A percentile compares a stretch with the other conserved stretches of the same genome.
Conservation (phyloP, 148 eudicot genomes). For the Persicaria maculosa region DNA sequence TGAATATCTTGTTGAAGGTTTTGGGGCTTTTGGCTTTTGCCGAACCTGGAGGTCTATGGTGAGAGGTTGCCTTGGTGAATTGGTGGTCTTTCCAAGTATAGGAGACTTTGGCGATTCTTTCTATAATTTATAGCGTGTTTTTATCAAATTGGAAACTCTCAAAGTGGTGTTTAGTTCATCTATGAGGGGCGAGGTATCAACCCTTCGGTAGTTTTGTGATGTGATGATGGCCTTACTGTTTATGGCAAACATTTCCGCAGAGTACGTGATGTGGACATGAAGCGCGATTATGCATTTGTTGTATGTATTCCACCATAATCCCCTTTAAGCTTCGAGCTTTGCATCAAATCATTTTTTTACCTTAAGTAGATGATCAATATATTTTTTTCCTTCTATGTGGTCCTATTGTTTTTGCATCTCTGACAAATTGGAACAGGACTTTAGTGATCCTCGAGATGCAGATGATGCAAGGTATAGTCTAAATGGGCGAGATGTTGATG, state of each 20-base stretch:
- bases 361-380: too few relatives aligned
- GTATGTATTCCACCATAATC: conserved; percentile 45
- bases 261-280: conserved; percentile 99
- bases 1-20: conserved; percentile 98
- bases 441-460: conserved; percentile 89
- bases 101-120: conserved; percentile 97
- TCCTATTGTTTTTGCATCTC: conserved; percentile 13
- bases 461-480: conserved; percentile 83
- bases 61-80: conserved; percentile 88
- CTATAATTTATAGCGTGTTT: conserved; percentile 87
- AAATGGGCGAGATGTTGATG: conserved; percentile 76
- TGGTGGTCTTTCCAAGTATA: conserved; percentile 23
- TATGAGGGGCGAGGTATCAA: conserved; percentile 36
- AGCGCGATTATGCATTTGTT: conserved; percentile 94
- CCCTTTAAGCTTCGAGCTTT: neutral
- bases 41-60: conserved; percentile 95
- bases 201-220: conserved; percentile 77
- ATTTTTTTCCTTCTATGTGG: neutral
- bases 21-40: conserved; percentile 64
- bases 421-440: conserved; percentile 51
- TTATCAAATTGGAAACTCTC: conserved; percentile 88
- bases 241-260: conserved; percentile 98
- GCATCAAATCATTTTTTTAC: too few relatives aligned
- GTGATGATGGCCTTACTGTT: conserved; percentile 90
- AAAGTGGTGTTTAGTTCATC: conserved; percentile 98